Conservation (phyloP, 495 filamentous ascomycete genomes). For the Xylaria bambusicola region DNA sequence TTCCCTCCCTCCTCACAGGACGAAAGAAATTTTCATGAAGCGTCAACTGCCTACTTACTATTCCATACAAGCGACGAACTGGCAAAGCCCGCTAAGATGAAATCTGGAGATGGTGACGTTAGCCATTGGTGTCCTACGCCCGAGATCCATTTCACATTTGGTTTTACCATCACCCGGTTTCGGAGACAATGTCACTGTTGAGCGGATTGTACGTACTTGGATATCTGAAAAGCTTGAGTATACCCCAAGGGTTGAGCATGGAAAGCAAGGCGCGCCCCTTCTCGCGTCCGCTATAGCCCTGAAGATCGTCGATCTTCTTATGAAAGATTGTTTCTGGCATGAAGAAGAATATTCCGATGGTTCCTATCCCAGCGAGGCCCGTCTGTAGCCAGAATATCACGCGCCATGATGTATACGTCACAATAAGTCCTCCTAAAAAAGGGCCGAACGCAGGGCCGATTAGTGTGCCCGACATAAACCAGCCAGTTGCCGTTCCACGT, state of each 20-base stretch:
- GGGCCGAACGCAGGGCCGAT: conserved; percentile 73
- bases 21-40: too few species aligned
- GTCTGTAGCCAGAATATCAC: conserved; percentile 75
- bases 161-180: background rate
- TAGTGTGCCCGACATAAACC: conserved; percentile 68
- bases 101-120: conserved; percentile 31
- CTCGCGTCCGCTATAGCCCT: conserved; percentile 45
- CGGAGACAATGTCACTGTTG: background rate
- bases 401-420: conserved; percentile 68
- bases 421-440: conserved; percentile 67
- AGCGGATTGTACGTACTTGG: conserved; percentile 47
- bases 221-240: conserved; percentile 62
- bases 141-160: too few species aligned
- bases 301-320: conserved; percentile 56
- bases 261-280: conserved; percentile 57
- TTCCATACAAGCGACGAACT: conserved; percentile 68
- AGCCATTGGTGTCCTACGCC: too few species aligned
- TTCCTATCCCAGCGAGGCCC: conserved; percentile 58
- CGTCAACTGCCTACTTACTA: background rate
- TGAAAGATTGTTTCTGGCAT: conserved; percentile 71
- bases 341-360: conserved; percentile 62
- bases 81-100: conserved; percentile 62
- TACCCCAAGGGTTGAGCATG: conserved; percentile 64
- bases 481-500: conserved; percentile 67
- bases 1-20: background rate